Evolutionary conservation across 192 early-diverging fungal genomes (phyloP), one percentile per base, ranked within the genome.

Genomic region (Paraglomus brasilianum): DNA sequence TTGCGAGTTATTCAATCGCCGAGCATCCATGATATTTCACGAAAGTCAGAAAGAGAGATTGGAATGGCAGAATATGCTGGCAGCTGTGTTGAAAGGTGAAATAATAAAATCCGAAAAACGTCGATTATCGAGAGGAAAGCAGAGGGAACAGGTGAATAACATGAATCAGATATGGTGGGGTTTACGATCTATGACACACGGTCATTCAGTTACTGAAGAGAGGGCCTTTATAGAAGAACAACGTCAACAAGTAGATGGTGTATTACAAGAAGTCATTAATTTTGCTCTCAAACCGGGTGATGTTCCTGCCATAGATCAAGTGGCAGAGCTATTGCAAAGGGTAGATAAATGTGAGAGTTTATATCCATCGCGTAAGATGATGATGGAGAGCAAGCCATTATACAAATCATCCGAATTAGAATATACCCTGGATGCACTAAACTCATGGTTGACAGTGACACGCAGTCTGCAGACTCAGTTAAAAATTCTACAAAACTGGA

Each of bases 41-140:
- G 81, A 84, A 58, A 81, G 81, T 50, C 70, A 74, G 46, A 80
- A 80, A 22, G 93, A 95, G 71, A 86, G 93, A 46, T 73, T 83
- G 11, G 90, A 93, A 69, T 95, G 93, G 93, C 93, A 92, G 48
- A 84, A 86, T 47, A 92, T 95, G 90, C 78, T 95, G 4, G 81
- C 88, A 36, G 89, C 90, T 13, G 93, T 92, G 11, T 73, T 95
- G 24, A 85, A 79, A 8, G 91, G 93, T 36, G 91, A 95, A 50
- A 89, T 93, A 17, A 90, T 95, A 9, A 90, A 88, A 52, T 88
- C 87, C 30, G 93, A 95, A 75, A 91, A 92, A 66, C 84, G 85
- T 64, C 86, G 90, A 13, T 74, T 93, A 5, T 76, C 80, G 40
- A 81, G 81, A 8, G 79, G 83, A 7, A 76, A 75, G 48, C 14